Conservation (phyloP, 2,329 filamentous ascomycete genomes). For the Ceratocystis alfenasii region DNA sequence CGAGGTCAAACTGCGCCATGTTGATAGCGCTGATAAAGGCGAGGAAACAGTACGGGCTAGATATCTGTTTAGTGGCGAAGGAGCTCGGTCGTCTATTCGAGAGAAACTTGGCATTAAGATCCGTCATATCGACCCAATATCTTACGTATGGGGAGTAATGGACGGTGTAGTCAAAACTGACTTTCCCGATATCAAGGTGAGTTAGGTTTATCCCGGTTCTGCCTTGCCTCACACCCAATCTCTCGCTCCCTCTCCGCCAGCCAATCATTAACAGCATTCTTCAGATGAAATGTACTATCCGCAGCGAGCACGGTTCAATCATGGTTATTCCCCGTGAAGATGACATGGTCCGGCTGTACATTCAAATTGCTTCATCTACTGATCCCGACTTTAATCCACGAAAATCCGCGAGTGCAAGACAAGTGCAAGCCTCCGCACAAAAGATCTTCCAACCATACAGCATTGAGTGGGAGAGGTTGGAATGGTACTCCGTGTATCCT, state of each 20-base stretch:
- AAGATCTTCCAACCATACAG: conserved; percentile 54
- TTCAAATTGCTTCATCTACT: conserved; percentile 53
- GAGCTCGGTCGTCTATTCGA: conserved; percentile 54
- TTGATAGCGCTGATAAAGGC: conserved; percentile 50
- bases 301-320: conserved; percentile 61
- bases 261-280: conserved; percentile 30
- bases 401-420: conserved; percentile 49
- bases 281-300: conserved; percentile 63
- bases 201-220: conserved; percentile 18
- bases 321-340: conserved; percentile 64
- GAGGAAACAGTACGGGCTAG: conserved; percentile 56
- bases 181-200: conserved; percentile 64
- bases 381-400: conserved; percentile 50
- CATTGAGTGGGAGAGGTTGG: conserved; percentile 54
- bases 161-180: conserved; percentile 60
- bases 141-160: conserved; percentile 65
- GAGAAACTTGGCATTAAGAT: conserved; percentile 57
- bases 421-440: conserved; percentile 54
- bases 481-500: conserved; percentile 67
- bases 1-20: conserved; percentile 61
- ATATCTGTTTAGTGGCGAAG: conserved; percentile 61
- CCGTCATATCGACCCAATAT: conserved; percentile 56
- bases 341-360: conserved; percentile 53
- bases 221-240: neutral
- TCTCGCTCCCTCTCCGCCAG: neutral